A percentile compares a stretch with the other conserved stretches of the same genome.
These are phyloP conservation scores for Aspergillus hiratsukae DNA, from an alignment of 2,329 filamentous ascomycete species.

Conservation along the genomic window DNA sequence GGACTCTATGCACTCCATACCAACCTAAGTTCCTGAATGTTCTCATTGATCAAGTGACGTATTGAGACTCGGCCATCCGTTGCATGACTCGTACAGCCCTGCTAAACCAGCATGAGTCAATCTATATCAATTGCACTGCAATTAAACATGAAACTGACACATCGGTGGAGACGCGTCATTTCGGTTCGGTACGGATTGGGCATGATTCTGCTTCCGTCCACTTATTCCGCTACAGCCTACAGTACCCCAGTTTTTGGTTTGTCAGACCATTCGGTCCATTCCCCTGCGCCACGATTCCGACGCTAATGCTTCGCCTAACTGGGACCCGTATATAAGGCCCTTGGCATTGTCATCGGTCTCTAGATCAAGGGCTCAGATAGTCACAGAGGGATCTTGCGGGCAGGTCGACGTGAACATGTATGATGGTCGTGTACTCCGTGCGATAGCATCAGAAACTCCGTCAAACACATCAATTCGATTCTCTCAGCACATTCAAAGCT, in stretches of 20 bases:
- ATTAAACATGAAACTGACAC: background rate
- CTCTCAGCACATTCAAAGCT: background rate
- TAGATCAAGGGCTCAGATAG: background rate
- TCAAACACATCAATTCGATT: background rate
- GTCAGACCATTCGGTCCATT: constrained; percentile 6
- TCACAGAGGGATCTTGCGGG: no score
- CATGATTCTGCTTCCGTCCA: background rate
- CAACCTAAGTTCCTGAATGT: no score
- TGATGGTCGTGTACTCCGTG: background rate
- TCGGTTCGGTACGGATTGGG: background rate
- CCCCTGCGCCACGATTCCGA: constrained; percentile 5
- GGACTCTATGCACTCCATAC: background rate
- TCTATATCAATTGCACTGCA: background rate
- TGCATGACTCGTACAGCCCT: background rate
- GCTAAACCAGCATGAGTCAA: background rate
- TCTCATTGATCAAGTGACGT: no score
- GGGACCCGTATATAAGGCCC: no score
- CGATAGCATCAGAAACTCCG: background rate
- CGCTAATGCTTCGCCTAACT: background rate
- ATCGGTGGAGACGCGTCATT: background rate
- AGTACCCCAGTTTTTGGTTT: background rate
- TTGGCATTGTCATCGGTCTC: background rate
- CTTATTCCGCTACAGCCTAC: no score
- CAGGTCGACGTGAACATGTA: background rate
- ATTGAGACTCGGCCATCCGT: no score